Evolutionary conservation across 768 basidiomycete species (phyloP), one percentile per base, ranked within the genome.

Genomic region (Botryobasidium botryosum): DNA sequence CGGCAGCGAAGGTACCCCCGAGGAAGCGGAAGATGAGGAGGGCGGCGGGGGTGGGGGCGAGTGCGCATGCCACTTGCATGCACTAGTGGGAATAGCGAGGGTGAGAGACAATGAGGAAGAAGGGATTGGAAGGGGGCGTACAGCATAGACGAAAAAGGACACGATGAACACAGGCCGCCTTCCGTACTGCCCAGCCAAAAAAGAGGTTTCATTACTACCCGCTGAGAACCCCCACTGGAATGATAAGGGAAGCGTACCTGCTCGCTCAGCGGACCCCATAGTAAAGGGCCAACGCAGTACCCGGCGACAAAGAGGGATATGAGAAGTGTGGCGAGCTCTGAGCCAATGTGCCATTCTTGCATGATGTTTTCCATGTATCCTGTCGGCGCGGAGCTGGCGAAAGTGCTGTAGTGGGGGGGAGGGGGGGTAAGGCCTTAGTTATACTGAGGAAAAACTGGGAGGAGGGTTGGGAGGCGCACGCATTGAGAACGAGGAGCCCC

Each of bases 81-180:
- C n/a, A n/a, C n/a, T n/a, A n/a, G n/a, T n/a, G n/a, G n/a, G n/a
- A n/a, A n/a, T n/a, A n/a, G n/a, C n/a, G n/a, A n/a, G n/a, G n/a
- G n/a, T n/a, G n/a, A n/a, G n/a, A n/a, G n/a, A n/a, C n/a, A n/a
- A n/a, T n/a, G n/a, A n/a, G n/a, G n/a, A n/a, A n/a, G n/a, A n/a
- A n/a, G n/a, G n/a, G n/a, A n/a, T n/a, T n/a, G n/a, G n/a, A n/a
- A n/a, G n/a, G n/a, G n/a, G n/a, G n/a, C n/a, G 45, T 17, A 24
- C 13, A 26, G 39, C 37, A 50, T 60, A 63, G 37, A 55, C 28
- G 46, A 58, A 48, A 46, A 62, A 59, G 15, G 59, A 49, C 44
- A 61, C 24, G 52, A 66, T 50, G 48, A 63, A 64, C 45, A 65
- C 50, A 17, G 55, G 54, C 26, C 59, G 51, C 4, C 64, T 57